Conservation (phyloP, 1,284 basidiomycete species). For the Malassezia psittaci region DNA sequence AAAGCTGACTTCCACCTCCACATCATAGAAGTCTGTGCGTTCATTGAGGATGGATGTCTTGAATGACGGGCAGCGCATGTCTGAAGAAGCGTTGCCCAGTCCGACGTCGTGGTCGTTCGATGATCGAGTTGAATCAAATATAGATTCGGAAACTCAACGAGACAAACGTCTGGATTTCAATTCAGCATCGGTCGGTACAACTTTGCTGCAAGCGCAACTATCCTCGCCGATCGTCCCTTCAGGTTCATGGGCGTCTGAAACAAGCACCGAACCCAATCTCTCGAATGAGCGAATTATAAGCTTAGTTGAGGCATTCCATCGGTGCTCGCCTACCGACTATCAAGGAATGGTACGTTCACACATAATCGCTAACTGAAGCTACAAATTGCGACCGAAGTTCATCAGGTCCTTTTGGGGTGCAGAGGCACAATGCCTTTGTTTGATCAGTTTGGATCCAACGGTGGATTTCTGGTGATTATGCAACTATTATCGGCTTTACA, state of each 20-base stretch:
- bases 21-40: not conserved
- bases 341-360: slow-evolving; percentile 1
- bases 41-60: not conserved
- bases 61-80: not conserved
- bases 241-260: not conserved
- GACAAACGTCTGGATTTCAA: too few species aligned
- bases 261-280: not conserved
- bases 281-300: not conserved
- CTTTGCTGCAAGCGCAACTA: not conserved
- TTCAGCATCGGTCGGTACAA: too few species aligned
- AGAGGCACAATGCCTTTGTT: slow-evolving; percentile 13
- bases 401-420: slow-evolving; percentile 25
- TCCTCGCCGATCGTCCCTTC: not conserved
- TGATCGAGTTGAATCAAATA: too few species aligned
- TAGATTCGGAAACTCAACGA: too few species aligned
- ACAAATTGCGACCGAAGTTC: slow-evolving; percentile 26
- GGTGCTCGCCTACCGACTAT: not conserved
- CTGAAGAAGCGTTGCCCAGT: too few species aligned
- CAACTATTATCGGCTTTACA: slow-evolving; percentile 33
- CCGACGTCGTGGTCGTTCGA: too few species aligned
- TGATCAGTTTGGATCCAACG: slow-evolving; percentile 29
- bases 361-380: slow-evolving; percentile 14
- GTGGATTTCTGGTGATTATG: slow-evolving; percentile 35
- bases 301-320: slow-evolving; percentile 1
- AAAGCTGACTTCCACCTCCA: not conserved